A percentile compares a stretch with the other conserved stretches of the same genome.
Evolutionary conservation across 148 eudicot genomes (phyloP).

Genomic region (Amaranthus cruentus): DNA sequence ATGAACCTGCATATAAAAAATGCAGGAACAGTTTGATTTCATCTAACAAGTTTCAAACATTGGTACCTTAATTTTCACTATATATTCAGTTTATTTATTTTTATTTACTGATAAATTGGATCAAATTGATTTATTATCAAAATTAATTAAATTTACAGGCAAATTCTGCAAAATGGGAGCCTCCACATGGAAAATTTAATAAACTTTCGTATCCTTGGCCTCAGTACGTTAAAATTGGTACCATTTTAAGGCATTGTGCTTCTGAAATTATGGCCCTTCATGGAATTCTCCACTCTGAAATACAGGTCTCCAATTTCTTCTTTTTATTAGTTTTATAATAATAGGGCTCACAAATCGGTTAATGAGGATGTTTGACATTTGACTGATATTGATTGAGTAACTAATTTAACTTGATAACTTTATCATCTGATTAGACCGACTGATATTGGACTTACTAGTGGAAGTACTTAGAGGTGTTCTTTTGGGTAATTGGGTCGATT

Average conservation of each 20-base stretch:
- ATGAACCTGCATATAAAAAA: constrained; percentile 57
- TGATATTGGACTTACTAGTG: too few relatives aligned
- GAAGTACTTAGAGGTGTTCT: too few relatives aligned
- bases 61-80: constrained; percentile 30
- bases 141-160: constrained; percentile 30
- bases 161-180: constrained; percentile 63
- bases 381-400: neutral
- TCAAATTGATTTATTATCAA: neutral
- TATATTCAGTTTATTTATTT: neutral
- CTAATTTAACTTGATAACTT: neutral
- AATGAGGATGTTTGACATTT: too few relatives aligned
- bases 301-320: constrained; percentile 32
- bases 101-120: neutral
- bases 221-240: constrained; percentile 56
- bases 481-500: too few relatives aligned
- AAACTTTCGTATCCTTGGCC: constrained; percentile 61
- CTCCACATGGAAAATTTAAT: constrained; percentile 60
- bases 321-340: neutral
- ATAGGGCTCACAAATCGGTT: too few relatives aligned
- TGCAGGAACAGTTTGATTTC: constrained; percentile 48
- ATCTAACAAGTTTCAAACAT: constrained; percentile 40
- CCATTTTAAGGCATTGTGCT: constrained; percentile 53
- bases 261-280: constrained; percentile 67
- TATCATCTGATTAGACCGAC: neutral
- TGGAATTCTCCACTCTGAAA: constrained; percentile 66